Evolutionary conservation across 805 yeast genomes (phyloP), one percentile per base, ranked within the genome.

Genomic region (Hanseniaspora osmophila): DNA sequence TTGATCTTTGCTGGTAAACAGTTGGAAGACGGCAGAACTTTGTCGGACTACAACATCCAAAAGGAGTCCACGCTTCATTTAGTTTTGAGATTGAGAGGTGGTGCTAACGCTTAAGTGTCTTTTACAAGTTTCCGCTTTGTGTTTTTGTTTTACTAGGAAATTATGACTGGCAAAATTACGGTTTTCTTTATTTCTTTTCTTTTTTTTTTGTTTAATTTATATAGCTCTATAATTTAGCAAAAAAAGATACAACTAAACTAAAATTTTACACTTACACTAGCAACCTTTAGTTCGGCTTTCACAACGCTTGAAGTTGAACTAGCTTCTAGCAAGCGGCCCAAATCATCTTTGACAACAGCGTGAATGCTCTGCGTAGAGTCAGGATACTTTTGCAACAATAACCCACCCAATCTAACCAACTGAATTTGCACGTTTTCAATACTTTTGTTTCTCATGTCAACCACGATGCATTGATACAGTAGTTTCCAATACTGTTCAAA

Each of bases 31-130:
- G 84, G 83, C 43, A 75, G 83, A 72, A 78, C 84, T 10, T 59
- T 78, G 37, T 77, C 83, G 32, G 84, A 78, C 59, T 78, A 78
- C 74, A 78, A 78, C 68, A 78, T 78, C 50, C 84, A 78, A 63
- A 78, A 78, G 62, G 84, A 78, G 56, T 78, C 84, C 16, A 78
- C 84, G 22, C 60, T 78, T 11, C 85, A 79, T 62, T 72, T 79
- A 67, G 85, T 79, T 32, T 65, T 79, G 50, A 77, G 86, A 75
- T 68, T 79, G 57, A 76, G 84, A 73, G 85, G 84, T 73, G 84
- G 82, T 41, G 11, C 13, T 1, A 22, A 13, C 22, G 1, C 22
- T 17, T 11, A 15, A 15, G 12, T 29, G 18, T 22, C 27, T 22
- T 17, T 32, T 32, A 35, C 37, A 27, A 37, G 27, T 22, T 22